Evolutionary conservation across 257 asterid species (phyloP).

Genomic region (Eucommia ulmoides): DNA sequence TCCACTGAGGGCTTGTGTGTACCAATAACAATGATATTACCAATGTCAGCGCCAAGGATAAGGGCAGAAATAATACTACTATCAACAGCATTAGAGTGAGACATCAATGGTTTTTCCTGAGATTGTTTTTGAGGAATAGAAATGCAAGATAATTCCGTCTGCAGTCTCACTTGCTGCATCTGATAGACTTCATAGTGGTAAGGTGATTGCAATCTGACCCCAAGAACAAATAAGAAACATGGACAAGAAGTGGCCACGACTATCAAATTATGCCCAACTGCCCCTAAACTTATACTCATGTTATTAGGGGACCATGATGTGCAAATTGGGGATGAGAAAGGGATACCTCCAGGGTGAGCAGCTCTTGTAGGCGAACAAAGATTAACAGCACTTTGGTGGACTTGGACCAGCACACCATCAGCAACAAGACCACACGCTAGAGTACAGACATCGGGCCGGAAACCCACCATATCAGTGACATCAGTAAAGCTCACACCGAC

Average conservation of each 20-base stretch:
- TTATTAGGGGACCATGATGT: constrained; percentile 64
- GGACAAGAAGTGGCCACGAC: constrained; percentile 83
- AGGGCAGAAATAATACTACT: constrained; percentile 17
- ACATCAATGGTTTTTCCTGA: constrained; percentile 17
- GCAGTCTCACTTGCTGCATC: constrained; percentile 63
- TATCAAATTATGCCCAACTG: constrained; percentile 77
- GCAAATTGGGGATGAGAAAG: constrained; percentile 46
- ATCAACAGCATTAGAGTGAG: constrained; percentile 24
- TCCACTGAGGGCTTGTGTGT: constrained; percentile 97
- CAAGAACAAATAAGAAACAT: constrained; percentile 61
- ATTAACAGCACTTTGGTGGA: constrained; percentile 70
- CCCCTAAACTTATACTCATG: constrained; percentile 75
- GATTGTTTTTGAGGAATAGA: constrained; percentile 52
- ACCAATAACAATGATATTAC: constrained; percentile 57
- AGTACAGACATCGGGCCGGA: constrained; percentile 76
- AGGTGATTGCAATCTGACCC: constrained; percentile 38
- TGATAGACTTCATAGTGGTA: constrained; percentile 46
- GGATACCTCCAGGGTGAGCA: constrained; percentile 45
- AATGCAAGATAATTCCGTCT: constrained; percentile 84
- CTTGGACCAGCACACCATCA: constrained; percentile 72
- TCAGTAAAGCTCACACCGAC: constrained; percentile 92
- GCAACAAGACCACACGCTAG: constrained; percentile 89
- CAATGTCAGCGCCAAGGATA: constrained; percentile 27
- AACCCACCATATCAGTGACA: constrained; percentile 85
- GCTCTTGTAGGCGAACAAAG: constrained; percentile 53